A percentile compares a stretch with the other conserved stretches of the same genome.
Conservation (phyloP, 2,329 filamentous ascomycete species). For the Clonostachys rosea region DNA sequence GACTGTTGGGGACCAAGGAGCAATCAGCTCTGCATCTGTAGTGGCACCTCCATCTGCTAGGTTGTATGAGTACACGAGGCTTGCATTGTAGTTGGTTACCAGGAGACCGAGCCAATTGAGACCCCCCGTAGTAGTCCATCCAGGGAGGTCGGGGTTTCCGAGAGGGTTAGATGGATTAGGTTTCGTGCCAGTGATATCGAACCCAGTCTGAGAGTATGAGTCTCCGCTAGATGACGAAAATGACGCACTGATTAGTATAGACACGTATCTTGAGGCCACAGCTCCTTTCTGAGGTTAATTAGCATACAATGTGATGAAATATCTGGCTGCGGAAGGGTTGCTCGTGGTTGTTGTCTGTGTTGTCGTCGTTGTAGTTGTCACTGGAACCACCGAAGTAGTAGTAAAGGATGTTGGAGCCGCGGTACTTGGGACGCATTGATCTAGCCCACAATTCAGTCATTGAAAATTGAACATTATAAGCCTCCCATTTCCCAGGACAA, state of each 20-base stretch:
- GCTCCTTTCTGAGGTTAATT: neutral
- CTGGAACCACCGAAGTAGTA: too few species aligned
- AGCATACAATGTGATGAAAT: constrained; percentile 2
- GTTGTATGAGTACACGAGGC: constrained; percentile 41
- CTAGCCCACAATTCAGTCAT: too few species aligned
- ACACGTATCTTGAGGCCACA: neutral
- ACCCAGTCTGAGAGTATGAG: constrained; percentile 33
- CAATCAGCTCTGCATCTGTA: constrained; percentile 43
- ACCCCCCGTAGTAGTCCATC: constrained; percentile 42
- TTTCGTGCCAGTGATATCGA: constrained; percentile 43
- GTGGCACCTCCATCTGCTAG: constrained; percentile 50
- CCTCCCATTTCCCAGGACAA: too few species aligned
- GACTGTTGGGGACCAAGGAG: constrained; percentile 42
- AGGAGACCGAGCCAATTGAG: constrained; percentile 47
- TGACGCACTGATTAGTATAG: neutral
- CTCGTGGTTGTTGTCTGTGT: too few species aligned
- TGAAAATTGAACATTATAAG: too few species aligned
- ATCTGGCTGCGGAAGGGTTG: neutral
- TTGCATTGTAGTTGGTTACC: constrained; percentile 38
- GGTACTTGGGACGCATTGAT: too few species aligned
- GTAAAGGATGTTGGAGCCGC: too few species aligned
- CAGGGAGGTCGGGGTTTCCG: constrained; percentile 54
- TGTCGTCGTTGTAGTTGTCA: too few species aligned
- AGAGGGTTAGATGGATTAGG: constrained; percentile 51
- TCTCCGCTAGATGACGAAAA: constrained; percentile 13